Evolutionary conservation across 192 early-diverging fungal species (phyloP).

Genomic region (Lobosporangium transversale): DNA sequence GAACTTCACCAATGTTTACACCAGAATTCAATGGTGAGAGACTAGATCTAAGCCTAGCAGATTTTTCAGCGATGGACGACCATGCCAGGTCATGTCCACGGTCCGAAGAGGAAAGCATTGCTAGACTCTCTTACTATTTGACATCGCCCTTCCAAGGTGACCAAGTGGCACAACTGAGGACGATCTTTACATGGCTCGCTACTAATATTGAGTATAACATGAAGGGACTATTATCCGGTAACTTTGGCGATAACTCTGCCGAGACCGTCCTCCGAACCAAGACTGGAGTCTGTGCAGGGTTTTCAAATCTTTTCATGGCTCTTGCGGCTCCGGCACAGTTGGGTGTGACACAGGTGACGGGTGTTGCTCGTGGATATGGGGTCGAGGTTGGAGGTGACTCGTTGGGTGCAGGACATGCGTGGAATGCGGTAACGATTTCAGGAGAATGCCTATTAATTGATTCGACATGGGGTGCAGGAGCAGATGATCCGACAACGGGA

Average conservation of each 20-base stretch:
- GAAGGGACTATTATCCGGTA: constrained; percentile 33
- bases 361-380: constrained; percentile 57
- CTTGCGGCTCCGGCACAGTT: constrained; percentile 52
- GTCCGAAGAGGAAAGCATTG: constrained; percentile 30
- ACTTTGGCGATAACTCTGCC: constrained; percentile 26
- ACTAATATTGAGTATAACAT: constrained; percentile 61
- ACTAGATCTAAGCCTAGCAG: constrained; percentile 19
- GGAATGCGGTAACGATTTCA: constrained; percentile 61
- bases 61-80: constrained; percentile 52
- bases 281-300: constrained; percentile 64
- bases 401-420: constrained; percentile 55
- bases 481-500: constrained; percentile 4
- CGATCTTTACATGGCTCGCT: constrained; percentile 63
- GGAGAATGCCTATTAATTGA: constrained; percentile 64
- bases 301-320: constrained; percentile 58
- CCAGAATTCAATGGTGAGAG: constrained; percentile 30
- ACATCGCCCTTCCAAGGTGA: constrained; percentile 56
- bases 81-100: constrained; percentile 48
- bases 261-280: constrained; percentile 49
- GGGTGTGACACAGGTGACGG: constrained; percentile 47
- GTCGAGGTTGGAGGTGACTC: constrained; percentile 28
- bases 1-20: constrained; percentile 5
- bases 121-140: constrained; percentile 47
- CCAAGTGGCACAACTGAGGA: constrained; percentile 54
- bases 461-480: constrained; percentile 65